A percentile compares a stretch with the other conserved stretches of the same genome.
Conservation (phyloP, 2,329 filamentous ascomycete species). For the Cyphellophora europaea region DNA sequence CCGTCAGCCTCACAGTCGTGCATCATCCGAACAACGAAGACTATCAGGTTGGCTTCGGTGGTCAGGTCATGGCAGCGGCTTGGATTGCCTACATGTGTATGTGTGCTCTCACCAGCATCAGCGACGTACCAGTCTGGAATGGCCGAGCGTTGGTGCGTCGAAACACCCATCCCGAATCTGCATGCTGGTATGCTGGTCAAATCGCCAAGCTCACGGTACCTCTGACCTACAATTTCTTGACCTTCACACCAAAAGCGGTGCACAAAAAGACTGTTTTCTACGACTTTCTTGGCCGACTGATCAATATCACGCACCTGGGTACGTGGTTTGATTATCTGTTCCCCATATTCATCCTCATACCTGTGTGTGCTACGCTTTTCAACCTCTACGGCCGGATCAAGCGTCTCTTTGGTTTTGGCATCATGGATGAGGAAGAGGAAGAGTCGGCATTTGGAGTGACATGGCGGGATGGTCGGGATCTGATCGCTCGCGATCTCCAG, state of each 20-base stretch:
- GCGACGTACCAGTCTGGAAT: slow-evolving; percentile 94
- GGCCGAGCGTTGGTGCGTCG: slow-evolving; percentile 81
- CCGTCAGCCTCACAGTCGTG: slow-evolving; percentile 50
- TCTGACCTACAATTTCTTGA: slow-evolving; percentile 92
- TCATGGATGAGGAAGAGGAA: slow-evolving; percentile 65
- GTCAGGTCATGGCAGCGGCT: slow-evolving; percentile 70
- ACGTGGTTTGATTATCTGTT: slow-evolving; percentile 81
- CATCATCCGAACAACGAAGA: slow-evolving; percentile 61
- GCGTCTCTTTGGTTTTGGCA: slow-evolving; percentile 67
- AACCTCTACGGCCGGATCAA: slow-evolving; percentile 79
- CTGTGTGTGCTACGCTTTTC: slow-evolving; percentile 77
- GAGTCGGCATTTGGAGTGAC: slow-evolving; percentile 64
- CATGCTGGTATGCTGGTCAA: slow-evolving; percentile 91
- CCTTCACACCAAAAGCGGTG: slow-evolving; percentile 65
- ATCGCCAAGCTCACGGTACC: slow-evolving; percentile 89
- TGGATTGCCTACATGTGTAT: slow-evolving; percentile 98
- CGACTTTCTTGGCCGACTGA: slow-evolving; percentile 69
- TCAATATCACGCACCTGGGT: slow-evolving; percentile 74
- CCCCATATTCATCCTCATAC: slow-evolving; percentile 76
- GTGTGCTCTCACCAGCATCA: slow-evolving; percentile 77
- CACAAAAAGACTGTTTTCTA: slow-evolving; percentile 78
- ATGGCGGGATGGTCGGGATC: slow-evolving; percentile 83
- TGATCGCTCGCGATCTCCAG: slow-evolving; percentile 79
- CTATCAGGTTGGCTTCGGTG: slow-evolving; percentile 72
- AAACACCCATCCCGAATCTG: slow-evolving; percentile 86